A percentile compares a stretch with the other conserved stretches of the same genome.
Conservation (phyloP, 1,284 basidiomycete species). For the Cryptococcus deneoformans region DNA sequence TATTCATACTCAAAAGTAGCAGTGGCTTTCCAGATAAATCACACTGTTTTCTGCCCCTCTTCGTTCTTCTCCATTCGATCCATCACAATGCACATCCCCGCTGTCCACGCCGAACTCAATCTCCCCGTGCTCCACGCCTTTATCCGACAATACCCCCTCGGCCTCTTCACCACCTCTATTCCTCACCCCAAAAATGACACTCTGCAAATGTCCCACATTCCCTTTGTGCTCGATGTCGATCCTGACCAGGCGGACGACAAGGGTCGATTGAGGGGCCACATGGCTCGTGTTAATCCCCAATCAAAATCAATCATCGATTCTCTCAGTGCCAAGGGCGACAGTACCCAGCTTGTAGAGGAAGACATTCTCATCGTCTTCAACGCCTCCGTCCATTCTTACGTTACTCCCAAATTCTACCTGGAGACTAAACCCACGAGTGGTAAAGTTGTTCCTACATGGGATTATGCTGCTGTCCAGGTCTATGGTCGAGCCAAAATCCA, state of each 20-base stretch:
- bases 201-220: slow-evolving; percentile 52
- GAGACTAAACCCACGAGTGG: slow-evolving; percentile 44
- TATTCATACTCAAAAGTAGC: too few relatives aligned
- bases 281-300: slow-evolving; percentile 49
- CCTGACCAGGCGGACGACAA: slow-evolving; percentile 9
- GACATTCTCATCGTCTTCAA: slow-evolving; percentile 48
- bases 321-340: background rate
- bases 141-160: slow-evolving; percentile 50
- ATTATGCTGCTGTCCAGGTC: slow-evolving; percentile 48
- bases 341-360: slow-evolving; percentile 18
- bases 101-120: slow-evolving; percentile 50
- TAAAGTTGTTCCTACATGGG: slow-evolving; percentile 50
- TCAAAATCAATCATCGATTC: slow-evolving; percentile 34
- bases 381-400: slow-evolving; percentile 41
- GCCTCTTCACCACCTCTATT: slow-evolving; percentile 51
- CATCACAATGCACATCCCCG: slow-evolving; percentile 51
- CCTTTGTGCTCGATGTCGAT: slow-evolving; percentile 48
- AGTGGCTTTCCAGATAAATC: too few relatives aligned
- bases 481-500: slow-evolving; percentile 41
- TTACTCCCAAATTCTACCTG: slow-evolving; percentile 46
- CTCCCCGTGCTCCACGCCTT: slow-evolving; percentile 46
- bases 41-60: background rate
- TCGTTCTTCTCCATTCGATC: background rate
- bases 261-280: slow-evolving; percentile 38
- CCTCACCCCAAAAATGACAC: slow-evolving; percentile 30